Evolutionary conservation across 305 asterid genomes (phyloP).

Genomic region (Fraxinus nigra): DNA sequence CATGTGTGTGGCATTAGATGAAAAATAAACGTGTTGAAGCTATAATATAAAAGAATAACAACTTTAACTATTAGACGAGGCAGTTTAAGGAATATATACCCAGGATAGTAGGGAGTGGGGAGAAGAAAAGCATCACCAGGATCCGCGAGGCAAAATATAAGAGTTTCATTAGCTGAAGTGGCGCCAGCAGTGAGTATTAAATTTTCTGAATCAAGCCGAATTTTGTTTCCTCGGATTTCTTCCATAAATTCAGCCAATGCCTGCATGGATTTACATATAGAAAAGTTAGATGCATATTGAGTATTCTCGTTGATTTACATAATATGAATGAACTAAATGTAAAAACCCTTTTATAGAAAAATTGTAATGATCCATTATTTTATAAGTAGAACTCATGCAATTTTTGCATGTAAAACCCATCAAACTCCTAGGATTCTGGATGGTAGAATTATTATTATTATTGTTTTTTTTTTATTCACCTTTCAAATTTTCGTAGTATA

Average conservation of each 20-base stretch:
- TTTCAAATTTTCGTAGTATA: background rate
- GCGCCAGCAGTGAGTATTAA: conserved; percentile 89
- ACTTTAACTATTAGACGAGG: background rate
- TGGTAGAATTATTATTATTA: background rate
- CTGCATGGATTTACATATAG: conserved; percentile 32
- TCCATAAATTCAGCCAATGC: conserved; percentile 77
- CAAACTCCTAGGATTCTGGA: background rate
- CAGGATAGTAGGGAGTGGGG: conserved; percentile 95
- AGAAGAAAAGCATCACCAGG: conserved; percentile 85
- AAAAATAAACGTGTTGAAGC: background rate
- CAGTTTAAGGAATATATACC: conserved; percentile 39
- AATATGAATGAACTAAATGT: background rate
- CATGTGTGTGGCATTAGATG: background rate
- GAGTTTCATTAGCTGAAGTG: conserved; percentile 88
- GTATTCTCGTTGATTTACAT: background rate
- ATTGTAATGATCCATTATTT: background rate
- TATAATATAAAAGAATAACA: no score
- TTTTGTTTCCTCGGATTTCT: conserved; percentile 80
- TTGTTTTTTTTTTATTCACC: background rate
- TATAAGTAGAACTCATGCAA: background rate
- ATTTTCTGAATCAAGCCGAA: conserved; percentile 57
- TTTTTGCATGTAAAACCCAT: background rate
- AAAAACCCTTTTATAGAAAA: background rate
- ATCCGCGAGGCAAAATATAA: conserved; percentile 78
- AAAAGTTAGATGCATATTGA: background rate